These are phyloP conservation scores for Saccharomycopsis capsularis DNA, from an alignment of 805 yeast genomes.

Conservation along the genomic window DNA sequence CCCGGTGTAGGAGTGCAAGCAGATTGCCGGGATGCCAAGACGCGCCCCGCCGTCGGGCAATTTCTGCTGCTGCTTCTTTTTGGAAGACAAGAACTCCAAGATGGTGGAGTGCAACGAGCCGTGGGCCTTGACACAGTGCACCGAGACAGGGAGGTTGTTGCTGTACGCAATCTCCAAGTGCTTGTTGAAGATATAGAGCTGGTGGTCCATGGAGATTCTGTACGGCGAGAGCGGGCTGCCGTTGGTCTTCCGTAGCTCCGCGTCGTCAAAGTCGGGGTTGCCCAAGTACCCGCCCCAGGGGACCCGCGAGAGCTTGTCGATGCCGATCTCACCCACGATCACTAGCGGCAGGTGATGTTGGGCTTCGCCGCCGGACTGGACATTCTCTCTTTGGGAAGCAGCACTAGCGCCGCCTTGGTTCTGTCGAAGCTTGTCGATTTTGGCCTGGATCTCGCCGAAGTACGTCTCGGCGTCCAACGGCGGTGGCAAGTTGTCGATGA, in stretches of 20 bases:
- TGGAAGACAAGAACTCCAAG: constrained; percentile 17
- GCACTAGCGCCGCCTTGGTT: too few relatives aligned
- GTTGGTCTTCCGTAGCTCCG: constrained; percentile 9
- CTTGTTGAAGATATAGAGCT: constrained; percentile 40
- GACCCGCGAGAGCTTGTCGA: constrained; percentile 69
- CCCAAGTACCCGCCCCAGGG: constrained; percentile 56
- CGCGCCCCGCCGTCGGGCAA: constrained; percentile 14
- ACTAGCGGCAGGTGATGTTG: constrained; percentile 7
- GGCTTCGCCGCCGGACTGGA: background rate
- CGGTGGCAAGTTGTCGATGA: constrained; percentile 48
- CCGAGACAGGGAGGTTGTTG: constrained; percentile 47
- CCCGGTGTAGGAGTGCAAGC: constrained; percentile 85
- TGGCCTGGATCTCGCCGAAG: constrained; percentile 3
- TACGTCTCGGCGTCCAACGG: constrained; percentile 34
- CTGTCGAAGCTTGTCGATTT: too few relatives aligned
- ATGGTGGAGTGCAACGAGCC: constrained; percentile 48
- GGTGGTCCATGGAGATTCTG: constrained; percentile 62
- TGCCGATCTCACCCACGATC: constrained; percentile 85
- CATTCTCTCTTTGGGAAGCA: too few relatives aligned
- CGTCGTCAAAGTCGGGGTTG: constrained; percentile 23
- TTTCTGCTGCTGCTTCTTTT: background rate
- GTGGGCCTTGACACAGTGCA: constrained; percentile 83
- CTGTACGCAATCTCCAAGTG: constrained; percentile 52
- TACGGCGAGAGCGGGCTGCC: constrained; percentile 32
- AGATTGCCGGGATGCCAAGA: constrained; percentile 34